Base-by-base conservation (phyloP, 1,284 basidiomycete species). In the Papiliotrema flavescens region DNA sequence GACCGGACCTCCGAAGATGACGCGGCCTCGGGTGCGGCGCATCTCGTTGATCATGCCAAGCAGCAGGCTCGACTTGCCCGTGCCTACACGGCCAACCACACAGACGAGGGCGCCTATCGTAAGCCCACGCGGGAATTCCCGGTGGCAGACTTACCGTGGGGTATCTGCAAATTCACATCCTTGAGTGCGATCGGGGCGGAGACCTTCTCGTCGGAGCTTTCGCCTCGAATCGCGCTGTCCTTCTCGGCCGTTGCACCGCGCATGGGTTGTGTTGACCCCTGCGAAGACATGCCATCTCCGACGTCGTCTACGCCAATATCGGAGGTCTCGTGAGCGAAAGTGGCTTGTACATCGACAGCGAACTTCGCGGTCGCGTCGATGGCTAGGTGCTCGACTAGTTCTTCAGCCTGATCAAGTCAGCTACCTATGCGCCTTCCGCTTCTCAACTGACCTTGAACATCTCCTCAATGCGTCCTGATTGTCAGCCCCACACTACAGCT, bases 1-100 rank as follows among this genome's bases (percentile, higher is more conserved):
- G 4, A 88, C 79, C 0, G 78, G 74, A 3, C 88, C 85, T 1
- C 84, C 83, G 64, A 87, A 83, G 0, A 74, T 60, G 23, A 84
- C 80, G 76, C 69, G 78, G 11, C 88, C 88, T 5, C 76, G 63
- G 5, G 79, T 79, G 62, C 80, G 81, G 37, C 83, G 79, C 87
- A 90, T 90, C 71, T 90, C 88, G 3, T 87, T 87, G 35, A 90
- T 82, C 49, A 88, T 62, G 0, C 81, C 82, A 62, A 85, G 83
- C 6, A 87, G 69, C 28, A 91, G 74, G 2, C 85, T 86, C 1
- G 60, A 62, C 53, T 74, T 74, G 4, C 71, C 70, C 0, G 61
- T 57, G 2, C 71, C 71, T 7, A 74, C 68, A 11, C 65, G 36
- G 1, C 71, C 71, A 14, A 71, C 61, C 24, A 74, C 56, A 34